Conservation (phyloP, 2,329 filamentous ascomycete species). For the Colletotrichum falcatum region DNA sequence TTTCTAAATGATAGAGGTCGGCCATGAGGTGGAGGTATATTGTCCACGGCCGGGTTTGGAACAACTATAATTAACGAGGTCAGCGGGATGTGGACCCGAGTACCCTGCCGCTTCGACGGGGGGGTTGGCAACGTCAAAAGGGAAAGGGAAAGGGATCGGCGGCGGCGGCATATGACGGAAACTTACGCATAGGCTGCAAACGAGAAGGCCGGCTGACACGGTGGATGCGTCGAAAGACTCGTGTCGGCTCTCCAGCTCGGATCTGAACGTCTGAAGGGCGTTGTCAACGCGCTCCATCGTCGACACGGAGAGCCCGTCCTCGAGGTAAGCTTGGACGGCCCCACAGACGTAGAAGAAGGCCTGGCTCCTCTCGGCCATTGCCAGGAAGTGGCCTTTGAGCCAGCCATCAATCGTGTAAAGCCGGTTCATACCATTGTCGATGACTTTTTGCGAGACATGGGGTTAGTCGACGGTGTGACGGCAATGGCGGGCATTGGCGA, state of each 20-base stretch:
- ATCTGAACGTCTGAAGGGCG: constrained; percentile 39
- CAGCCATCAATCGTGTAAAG: constrained; percentile 37
- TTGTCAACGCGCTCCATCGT: constrained; percentile 39
- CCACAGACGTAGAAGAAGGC: constrained; percentile 35
- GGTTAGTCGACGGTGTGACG: constrained; percentile 4
- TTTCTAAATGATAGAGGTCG: constrained; percentile 31
- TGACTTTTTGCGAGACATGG: constrained; percentile 23
- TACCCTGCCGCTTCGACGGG: no score
- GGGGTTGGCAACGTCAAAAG: no score
- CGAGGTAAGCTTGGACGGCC: constrained; percentile 37
- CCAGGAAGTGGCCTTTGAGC: constrained; percentile 34
- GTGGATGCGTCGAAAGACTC: constrained; percentile 31
- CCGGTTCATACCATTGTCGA: constrained; percentile 28
- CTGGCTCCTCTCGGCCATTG: constrained; percentile 26
- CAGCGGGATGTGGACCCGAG: neutral
- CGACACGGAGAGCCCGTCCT: constrained; percentile 34
- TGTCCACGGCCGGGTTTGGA: constrained; percentile 37
- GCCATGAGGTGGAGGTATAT: constrained; percentile 39
- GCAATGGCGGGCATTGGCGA: neutral
- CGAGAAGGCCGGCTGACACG: constrained; percentile 32
- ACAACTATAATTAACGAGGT: constrained; percentile 4
- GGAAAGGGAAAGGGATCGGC: neutral
- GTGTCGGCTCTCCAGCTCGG: constrained; percentile 35
- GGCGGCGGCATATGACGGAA: no score
- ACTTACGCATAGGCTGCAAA: constrained; percentile 38